A percentile compares a stretch with the other conserved stretches of the same genome.
Evolutionary conservation across 352 stramenopile species (phyloP).

Genomic region (Phytophthora kernoviae): DNA sequence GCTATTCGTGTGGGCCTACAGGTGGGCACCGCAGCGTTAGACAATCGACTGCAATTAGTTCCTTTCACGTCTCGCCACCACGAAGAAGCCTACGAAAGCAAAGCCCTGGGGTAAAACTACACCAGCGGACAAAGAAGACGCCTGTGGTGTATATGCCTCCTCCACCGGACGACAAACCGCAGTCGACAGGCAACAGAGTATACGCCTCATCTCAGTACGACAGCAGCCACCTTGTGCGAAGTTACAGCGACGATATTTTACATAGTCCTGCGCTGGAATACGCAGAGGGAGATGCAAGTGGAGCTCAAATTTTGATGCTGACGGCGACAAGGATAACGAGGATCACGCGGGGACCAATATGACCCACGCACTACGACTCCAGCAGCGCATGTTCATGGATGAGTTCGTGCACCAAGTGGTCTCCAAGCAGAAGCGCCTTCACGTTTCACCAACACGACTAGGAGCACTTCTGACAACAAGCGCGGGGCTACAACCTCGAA

Average conservation of each 20-base stretch:
- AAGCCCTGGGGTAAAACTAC: slow-evolving; percentile 3
- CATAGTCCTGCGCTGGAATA: slow-evolving; percentile 11
- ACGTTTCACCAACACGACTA: slow-evolving; percentile 9
- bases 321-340: slow-evolving; percentile 5
- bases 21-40: not conserved
- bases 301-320: slow-evolving; percentile 5
- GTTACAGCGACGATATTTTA: not conserved
- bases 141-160: slow-evolving; percentile 27
- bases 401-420: slow-evolving; percentile 62
- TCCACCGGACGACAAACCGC: slow-evolving; percentile 1
- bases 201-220: slow-evolving; percentile 15
- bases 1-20: slow-evolving; percentile 42
- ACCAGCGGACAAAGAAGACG: slow-evolving; percentile 32
- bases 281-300: slow-evolving; percentile 15
- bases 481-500: not conserved
- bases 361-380: slow-evolving; percentile 42
- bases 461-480: not conserved
- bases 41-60: not conserved
- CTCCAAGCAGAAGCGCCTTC: slow-evolving; percentile 24
- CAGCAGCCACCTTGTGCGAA: not conserved
- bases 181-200: slow-evolving; percentile 1
- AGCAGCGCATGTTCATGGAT: slow-evolving; percentile 59
- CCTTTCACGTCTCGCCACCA: not conserved
- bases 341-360: slow-evolving; percentile 23
- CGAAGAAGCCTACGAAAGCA: slow-evolving; percentile 6